Evolutionary conservation across 192 early-diverging fungal genomes (phyloP), one percentile per base, ranked within the genome.

Genomic region (Coemansia nantahalensis): DNA sequence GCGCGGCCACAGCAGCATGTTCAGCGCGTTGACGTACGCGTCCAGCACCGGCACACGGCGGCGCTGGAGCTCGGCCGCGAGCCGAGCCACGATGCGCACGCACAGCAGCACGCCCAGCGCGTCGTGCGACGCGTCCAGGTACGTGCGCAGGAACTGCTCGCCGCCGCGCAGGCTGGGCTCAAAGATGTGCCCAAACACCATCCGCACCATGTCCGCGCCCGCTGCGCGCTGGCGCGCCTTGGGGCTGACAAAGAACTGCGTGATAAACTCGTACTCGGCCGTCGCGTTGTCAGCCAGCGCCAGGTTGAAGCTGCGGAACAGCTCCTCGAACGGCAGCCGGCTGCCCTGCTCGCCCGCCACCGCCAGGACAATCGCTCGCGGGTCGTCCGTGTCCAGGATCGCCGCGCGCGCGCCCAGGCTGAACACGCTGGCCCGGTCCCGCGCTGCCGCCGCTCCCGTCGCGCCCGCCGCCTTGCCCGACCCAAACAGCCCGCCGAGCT

Each of bases 1-100:
- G 13, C 90, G 74, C 37, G 94, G 94, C 94, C 94, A 97, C 22
- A 98, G 75, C 18, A 90, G 67, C 88, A 97, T 98, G 62, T 94
- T 96, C 40, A 85, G 83, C 18, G 87, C 80, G 68, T 95, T 95
- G 30, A 87, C 80, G 53, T 91, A 99, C 59, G 80, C 84, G 45
- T 94, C 92, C 23, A 99, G 69, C 26, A 79, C 79, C 5, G 94
- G 93, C 0, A 94, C 83, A 11, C 39, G 54, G 12, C 72, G 91
- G 38, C 86, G 73, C 59, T 95, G 90, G 65, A 95, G 80, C 38
- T 95, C 86, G 32, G 83, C 77, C 9, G 89, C 79, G 45, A 93
- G 75, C 48, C 88, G 89, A 0, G 83, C 83, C 51, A 94, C 92
- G 40, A 96, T 82, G 21, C 93, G 84, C 51, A 97, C 85, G 52